These are phyloP conservation scores for Centrapalus pauciflorus DNA, from an alignment of 129 eudicot genomes.

Conservation along the genomic window DNA sequence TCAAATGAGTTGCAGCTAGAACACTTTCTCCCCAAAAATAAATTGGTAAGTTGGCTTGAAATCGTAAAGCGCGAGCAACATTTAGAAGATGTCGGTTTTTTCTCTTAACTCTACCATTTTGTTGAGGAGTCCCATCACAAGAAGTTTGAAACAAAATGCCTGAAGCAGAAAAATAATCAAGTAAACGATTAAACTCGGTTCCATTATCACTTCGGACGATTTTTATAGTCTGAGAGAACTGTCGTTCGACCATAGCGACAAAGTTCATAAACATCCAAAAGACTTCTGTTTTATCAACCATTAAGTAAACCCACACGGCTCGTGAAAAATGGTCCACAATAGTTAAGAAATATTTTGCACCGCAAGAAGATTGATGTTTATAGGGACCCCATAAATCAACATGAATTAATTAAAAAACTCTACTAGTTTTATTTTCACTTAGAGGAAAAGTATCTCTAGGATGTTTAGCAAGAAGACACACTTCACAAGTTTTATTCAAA, in stretches of 20 bases:
- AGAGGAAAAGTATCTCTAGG: not conserved
- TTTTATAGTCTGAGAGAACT: too few species aligned
- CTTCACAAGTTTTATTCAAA: not conserved
- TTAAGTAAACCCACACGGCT: not conserved
- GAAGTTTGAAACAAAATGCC: not conserved
- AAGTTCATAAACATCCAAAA: not conserved
- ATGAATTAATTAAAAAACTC: conserved; percentile 9
- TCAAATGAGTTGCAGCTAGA: too few species aligned
- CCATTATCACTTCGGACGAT: conserved; percentile 5
- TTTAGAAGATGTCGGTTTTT: not conserved
- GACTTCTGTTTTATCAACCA: not conserved
- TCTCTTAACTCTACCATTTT: not conserved
- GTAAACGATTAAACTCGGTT: not conserved
- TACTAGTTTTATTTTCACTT: not conserved
- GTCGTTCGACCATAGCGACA: not conserved
- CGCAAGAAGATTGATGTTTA: not conserved
- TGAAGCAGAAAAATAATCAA: not conserved
- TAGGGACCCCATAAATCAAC: conserved; percentile 14
- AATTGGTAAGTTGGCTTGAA: too few species aligned
- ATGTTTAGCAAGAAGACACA: not conserved
- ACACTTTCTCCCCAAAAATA: too few species aligned
- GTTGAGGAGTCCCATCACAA: not conserved
- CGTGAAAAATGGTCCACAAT: conserved; percentile 14
- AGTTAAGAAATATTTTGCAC: conserved; percentile 1
- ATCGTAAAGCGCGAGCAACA: not conserved